Base-by-base conservation (phyloP, 371 early-diverging fungal genomes). In the Amoeboaphelidium occidentale region DNA sequence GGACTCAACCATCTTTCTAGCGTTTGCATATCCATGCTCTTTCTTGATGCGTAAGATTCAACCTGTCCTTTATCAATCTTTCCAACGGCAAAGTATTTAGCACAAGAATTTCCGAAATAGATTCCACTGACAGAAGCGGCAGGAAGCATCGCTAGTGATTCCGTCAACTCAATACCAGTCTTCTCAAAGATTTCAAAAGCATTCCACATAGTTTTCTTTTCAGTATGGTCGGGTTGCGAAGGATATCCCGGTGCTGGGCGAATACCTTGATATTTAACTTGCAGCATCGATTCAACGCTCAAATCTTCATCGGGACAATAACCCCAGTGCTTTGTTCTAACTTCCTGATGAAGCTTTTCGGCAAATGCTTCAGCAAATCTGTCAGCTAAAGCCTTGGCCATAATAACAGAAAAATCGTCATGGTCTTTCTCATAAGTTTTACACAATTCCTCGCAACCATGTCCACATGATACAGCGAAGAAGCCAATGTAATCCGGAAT, bases 221-320 rank as follows among this genome's bases (percentile, higher is more conserved):
- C 88, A 0, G 84, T 79, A 58, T 87, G 88, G 53, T 89, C 88
- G 26, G 64, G 82, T 53, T 84, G 84, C 25, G 75, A 76, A 28
- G 84, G 84, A 51, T 84, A 83, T 26, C 83, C 90, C 2, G 87
- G 87, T 0, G 90, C 90, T 20, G 89, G 88, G 22, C 89, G 78
- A 53, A 88, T 89, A 47, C 89, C 90, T 58, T 79, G 77, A 59
- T 89, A 89, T 58, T 84, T 84, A 54, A 88, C 74, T 54, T 78
- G 71, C 61, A 86, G 69, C 67, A 87, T 55, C 27, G 81, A 84
- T 44, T 73, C 73, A 25, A 80, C 64, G n/a, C 71, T 62, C 50
- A 87, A 64, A 1, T 60, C 60, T 63, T 88, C 87, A 12, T 79
- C 67, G 3, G 71, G 63, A 3, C 79, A 70, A 66, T 85, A 89